Evolutionary conservation across 371 early-diverging fungal genomes (phyloP), one percentile per base, ranked within the genome.

Genomic region (Mucor mucedo): DNA sequence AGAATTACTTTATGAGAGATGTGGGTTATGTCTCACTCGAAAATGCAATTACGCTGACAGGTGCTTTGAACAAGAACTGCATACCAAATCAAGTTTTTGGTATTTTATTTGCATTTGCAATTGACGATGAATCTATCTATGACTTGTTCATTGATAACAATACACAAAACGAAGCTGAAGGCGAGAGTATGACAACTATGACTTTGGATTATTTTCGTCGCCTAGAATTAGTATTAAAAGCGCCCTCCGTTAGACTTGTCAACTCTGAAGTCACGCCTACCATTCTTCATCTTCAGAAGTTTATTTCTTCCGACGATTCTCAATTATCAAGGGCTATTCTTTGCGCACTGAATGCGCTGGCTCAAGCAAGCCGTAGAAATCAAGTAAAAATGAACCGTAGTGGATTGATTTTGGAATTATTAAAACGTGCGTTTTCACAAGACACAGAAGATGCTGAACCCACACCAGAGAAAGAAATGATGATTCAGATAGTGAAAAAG

Each of bases 361-460:
- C 87, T 3, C 76, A 83, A 44, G 79, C 79, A 41, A 87, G 76
- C 60, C 75, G 87, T 56, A 76, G 84, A 49, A 90, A 90, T 39
- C 91, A 90, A 62, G 80, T 89, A 2, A 69, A 77, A 50, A 60
- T 90, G 76, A 88, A 89, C 48, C 72, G 81, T 14, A 79, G 80
- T 44, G 89, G 88, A 3, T 66, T 89, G 0, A 59, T 87, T 33
- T 65, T 86, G 28, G 76, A 77, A 35, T 66, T 84, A 1, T 67
- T 90, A 6, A 66, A 80, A 29, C 82, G 86, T 11, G 8, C 30
- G 33, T 55, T 63, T 56, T n/a, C 61, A 50, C 13, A 16, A 29
- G 30, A 50, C 3, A 49, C 30, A n/a, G 8, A 30, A 5, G 33
- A 10, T 21, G 56, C 65, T 0, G 54, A n/a, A 27, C 21, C 27